Evolutionary conservation across 306 rosid genomes (phyloP).

Genomic region (Sophora flavescens): DNA sequence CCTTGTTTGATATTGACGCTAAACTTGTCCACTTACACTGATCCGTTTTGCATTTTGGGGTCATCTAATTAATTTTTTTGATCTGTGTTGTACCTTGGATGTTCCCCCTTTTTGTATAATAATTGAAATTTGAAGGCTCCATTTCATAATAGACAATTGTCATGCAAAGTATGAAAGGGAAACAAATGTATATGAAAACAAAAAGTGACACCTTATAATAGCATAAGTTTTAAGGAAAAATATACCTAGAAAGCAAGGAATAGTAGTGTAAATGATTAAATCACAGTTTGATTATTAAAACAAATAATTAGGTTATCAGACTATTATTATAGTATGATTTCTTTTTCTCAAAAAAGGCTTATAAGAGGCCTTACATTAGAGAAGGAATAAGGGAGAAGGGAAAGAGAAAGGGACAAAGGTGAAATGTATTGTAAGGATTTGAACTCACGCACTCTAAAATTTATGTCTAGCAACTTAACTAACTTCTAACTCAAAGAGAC

Average conservation of each 20-base stretch:
- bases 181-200: background rate
- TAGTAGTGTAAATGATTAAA: background rate
- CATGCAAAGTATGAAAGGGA: slow-evolving; percentile 25
- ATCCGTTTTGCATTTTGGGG: slow-evolving; percentile 36
- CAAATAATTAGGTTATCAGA: background rate
- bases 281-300: background rate
- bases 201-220: slow-evolving; percentile 15
- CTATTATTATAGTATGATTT: background rate
- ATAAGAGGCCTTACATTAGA: no score
- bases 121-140: slow-evolving; percentile 48
- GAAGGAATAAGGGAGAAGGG: no score
- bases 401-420: no score
- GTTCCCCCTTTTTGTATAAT: slow-evolving; percentile 39
- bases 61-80: slow-evolving; percentile 35
- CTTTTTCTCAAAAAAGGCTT: no score
- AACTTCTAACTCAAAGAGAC: no score
- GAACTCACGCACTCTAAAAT: no score
- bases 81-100: slow-evolving; percentile 42
- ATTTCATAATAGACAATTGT: slow-evolving; percentile 42
- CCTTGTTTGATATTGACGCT: slow-evolving; percentile 49
- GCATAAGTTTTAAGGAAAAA: background rate
- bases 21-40: slow-evolving; percentile 41
- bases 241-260: background rate
- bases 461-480: no score
- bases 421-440: no score